These are phyloP conservation scores for Musa troglodytarum DNA, from an alignment of 176 grass and related monocot genomes.

Conservation along the genomic window DNA sequence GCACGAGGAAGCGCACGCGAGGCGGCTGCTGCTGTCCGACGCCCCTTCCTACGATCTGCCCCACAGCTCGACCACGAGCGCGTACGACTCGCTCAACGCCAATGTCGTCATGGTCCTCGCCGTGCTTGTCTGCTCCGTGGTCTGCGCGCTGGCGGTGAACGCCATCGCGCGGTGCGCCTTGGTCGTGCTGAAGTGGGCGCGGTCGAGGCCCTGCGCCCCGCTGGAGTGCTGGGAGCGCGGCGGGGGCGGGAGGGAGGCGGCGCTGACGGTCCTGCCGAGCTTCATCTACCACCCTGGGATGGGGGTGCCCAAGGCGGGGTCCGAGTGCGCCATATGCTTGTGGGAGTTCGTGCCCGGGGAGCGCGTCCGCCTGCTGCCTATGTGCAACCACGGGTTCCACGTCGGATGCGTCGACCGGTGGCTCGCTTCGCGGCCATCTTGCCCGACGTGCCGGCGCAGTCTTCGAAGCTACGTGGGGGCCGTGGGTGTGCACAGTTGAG, in stretches of 20 bases:
- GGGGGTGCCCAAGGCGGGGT: background rate
- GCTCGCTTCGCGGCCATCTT: background rate
- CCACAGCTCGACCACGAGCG: background rate
- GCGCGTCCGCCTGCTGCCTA: constrained; percentile 3
- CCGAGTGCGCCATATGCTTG: constrained; percentile 9
- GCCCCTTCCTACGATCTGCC: background rate
- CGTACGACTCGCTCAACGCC: background rate
- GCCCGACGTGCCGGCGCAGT: constrained; percentile 9
- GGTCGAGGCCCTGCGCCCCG: background rate
- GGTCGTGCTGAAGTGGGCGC: background rate
- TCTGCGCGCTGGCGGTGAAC: background rate
- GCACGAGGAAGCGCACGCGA: background rate
- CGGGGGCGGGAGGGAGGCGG: background rate
- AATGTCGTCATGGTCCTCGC: constrained; percentile 4
- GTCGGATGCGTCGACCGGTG: constrained; percentile 10
- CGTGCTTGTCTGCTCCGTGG: background rate
- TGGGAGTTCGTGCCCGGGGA: background rate
- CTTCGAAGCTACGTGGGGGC: background rate
- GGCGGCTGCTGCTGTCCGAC: background rate
- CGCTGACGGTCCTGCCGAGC: background rate
- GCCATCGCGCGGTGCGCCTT: background rate
- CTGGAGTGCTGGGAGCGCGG: too few relatives aligned
- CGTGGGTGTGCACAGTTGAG: background rate
- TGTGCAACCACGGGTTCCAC: constrained; percentile 12
- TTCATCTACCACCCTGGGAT: background rate